Evolutionary conservation across 805 yeast genomes (phyloP), one percentile per base, ranked within the genome.

Genomic region (Blastobotrys robertii): DNA sequence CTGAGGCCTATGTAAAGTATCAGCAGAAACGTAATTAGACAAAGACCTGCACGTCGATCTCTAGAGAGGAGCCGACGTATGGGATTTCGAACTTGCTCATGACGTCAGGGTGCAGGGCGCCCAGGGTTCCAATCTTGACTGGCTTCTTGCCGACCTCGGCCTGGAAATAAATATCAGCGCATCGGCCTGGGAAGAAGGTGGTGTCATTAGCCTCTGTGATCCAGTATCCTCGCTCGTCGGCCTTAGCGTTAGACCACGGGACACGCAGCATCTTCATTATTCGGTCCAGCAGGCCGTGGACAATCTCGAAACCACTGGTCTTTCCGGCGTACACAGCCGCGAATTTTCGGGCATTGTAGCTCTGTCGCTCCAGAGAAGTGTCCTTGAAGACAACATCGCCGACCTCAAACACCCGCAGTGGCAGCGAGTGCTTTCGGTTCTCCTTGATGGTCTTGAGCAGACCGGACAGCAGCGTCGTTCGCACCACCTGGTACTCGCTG

Each of bases 101-200:
- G 42, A 92, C 98, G 59, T 81, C 86, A 30, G 99, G 99, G 64
- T 92, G 99, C 55, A 92, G 72, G 46, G 87, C 96, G 65, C 99
- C 99, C 53, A 92, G 70, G 38, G 78, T 68, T 51, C 99, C 99
- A 56, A 88, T 51, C 8, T 57, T 56, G 30, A 44, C 41, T 11
- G 59, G 50, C 46, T 50, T 50, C 37, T 46, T 43, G 22, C 56
- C 55, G 45, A 74, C 76, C 46, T 67, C 72, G 44, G 72, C 66
- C 70, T 94, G 78, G 67, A 79, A 84, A 66, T 73, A 76, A 50
- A 92, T 73, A 58, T 76, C 80, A 41, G 98, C 98, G 49, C 96
- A 97, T 70, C 98, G 82, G 34, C 97, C 98, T 33, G 96, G 95
- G 83, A 92, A 92, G 67, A 73, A 90, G 34, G 59, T 52, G 13